Conservation (phyloP, 176 grass and related monocot species). For the Miscanthus lutarioriparius region DNA sequence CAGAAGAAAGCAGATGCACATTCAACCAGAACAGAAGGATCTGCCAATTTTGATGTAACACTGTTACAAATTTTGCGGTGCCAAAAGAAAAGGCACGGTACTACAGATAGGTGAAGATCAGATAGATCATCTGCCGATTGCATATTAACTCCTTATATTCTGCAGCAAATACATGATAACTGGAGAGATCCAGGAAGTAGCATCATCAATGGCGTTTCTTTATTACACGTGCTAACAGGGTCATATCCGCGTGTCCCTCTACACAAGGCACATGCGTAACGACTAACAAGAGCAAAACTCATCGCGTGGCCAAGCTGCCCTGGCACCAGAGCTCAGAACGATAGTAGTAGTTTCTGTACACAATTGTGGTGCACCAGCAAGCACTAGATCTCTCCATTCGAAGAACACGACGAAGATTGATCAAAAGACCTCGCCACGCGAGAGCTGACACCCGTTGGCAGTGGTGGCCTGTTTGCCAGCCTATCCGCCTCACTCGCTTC, state of each 20-base stretch:
- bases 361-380: not conserved
- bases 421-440: constrained; percentile 24
- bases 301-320: not conserved
- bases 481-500: constrained; percentile 43
- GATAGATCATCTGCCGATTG: not conserved
- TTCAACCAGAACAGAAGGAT: not conserved
- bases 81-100: not conserved
- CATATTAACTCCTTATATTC: not conserved
- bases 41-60: not conserved
- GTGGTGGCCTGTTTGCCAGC: constrained; percentile 41
- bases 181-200: not conserved
- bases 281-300: constrained; percentile 17
- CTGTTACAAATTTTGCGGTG: not conserved
- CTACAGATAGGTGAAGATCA: not conserved
- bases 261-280: not conserved
- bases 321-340: not conserved
- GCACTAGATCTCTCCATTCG: constrained; percentile 31
- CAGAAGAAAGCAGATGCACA: too few relatives aligned
- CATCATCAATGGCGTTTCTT: not conserved
- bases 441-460: not conserved
- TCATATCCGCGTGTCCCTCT: not conserved
- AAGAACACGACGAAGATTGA: constrained; percentile 17
- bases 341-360: constrained; percentile 19
- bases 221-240: not conserved
- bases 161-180: not conserved